These are phyloP conservation scores for Talaromyces sp. DNA, from an alignment of 2,329 filamentous ascomycete species.

Conservation along the genomic window DNA sequence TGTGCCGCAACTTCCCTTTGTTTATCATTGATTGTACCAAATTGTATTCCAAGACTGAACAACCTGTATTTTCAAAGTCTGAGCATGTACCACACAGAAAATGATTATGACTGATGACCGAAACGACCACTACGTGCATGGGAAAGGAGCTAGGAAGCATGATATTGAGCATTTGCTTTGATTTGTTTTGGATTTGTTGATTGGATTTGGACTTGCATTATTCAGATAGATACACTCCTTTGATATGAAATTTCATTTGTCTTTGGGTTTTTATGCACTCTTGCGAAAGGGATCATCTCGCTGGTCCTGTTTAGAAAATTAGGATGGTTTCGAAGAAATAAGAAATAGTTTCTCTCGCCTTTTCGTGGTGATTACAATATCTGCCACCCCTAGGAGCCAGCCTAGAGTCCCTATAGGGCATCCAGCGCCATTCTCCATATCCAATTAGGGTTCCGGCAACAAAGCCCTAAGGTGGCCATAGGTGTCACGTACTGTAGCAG, in stretches of 20 bases:
- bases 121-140: constrained; percentile 6
- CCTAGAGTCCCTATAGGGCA: no score
- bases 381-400: no score
- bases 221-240: not conserved
- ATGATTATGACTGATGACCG: not conserved
- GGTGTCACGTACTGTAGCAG: no score
- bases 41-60: constrained; percentile 2
- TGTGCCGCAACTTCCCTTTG: not conserved
- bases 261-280: no score
- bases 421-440: no score
- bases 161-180: not conserved
- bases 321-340: no score
- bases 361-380: no score
- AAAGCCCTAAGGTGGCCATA: no score
- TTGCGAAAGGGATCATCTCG: no score
- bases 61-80: constrained; percentile 2
- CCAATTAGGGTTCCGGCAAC: no score
- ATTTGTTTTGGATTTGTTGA: not conserved
- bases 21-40: not conserved
- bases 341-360: no score
- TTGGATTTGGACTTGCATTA: not conserved
- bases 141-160: constrained; percentile 4
- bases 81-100: constrained; percentile 4
- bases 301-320: no score
- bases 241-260: not conserved